Base-by-base conservation (phyloP, 1,284 basidiomycete species). In the Sanghuangporus sanghuang region DNA sequence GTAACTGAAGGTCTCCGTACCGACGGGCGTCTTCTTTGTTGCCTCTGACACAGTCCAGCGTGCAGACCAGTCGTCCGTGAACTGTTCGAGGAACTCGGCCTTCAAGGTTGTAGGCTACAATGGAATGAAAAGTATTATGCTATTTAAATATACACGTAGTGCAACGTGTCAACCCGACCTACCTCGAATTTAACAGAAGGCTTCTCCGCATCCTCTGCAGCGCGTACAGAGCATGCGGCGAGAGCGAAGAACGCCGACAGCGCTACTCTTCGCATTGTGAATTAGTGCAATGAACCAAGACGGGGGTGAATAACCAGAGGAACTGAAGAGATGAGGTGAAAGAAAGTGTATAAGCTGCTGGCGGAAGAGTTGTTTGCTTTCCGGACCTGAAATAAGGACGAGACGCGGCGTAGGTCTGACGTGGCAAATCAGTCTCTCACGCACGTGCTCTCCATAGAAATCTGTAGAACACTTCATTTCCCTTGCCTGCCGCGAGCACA, bases 41-140 rank as follows among this genome's bases (percentile, higher is more conserved):
- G 97, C 96, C 73, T 95, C 90, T 6, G 96, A 98, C 44, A 95
- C 88, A 63, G 93, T 93, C 97, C 97, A 99, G 69, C 96, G 92
- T 63, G 89, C 83, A 52, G 89, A 76, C 92, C 93, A 96, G 79
- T 92, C 91, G 63, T 89, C 85, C 32, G 90, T 92, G 82, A 99
- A 99, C 77, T 99, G 97, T 78, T 99, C 97, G 71, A 99, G 73
- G 82, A 99, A 98, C 66, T 93, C 89, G n/a, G 92, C 95, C 72
- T 90, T 87, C 77, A 98, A 81, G 64, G 81, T 77, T 61, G 95
- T 90, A 54, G 90, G 81, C 93, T 98, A 71, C 23, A 38, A 36
- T 8, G 6, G 21, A n/a, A 9, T 7, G 14, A 59, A 27, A n/a
- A 38, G 65, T 21, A n/a, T 27, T 58, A 64, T 55, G 57, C 16